These are phyloP conservation scores for Fonsecaea multimorphosa DNA, from an alignment of 2,329 filamentous ascomycete species.

Conservation along the genomic window DNA sequence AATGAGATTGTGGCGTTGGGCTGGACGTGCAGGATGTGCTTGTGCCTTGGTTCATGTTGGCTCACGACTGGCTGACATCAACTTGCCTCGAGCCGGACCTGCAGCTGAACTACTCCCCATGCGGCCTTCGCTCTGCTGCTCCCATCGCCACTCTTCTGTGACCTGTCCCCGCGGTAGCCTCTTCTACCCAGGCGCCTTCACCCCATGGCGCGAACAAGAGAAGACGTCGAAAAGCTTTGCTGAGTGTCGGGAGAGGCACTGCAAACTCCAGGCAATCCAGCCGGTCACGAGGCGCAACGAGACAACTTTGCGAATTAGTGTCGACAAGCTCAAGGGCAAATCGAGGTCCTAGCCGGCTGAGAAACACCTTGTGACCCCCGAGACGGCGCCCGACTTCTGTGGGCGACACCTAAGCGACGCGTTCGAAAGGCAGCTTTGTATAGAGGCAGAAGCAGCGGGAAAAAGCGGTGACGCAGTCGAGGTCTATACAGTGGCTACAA, in stretches of 20 bases:
- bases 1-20: conserved; percentile 25
- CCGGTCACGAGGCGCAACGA: neutral
- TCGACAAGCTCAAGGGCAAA: conserved; percentile 1
- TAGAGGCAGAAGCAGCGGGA: neutral
- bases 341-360: neutral
- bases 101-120: conserved; percentile 29
- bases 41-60: conserved; percentile 26
- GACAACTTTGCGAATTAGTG: neutral
- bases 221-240: conserved; percentile 5
- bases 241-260: neutral
- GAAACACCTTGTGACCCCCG: neutral
- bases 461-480: conserved; percentile 13
- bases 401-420: conserved; percentile 5
- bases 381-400: conserved; percentile 9
- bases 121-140: conserved; percentile 22
- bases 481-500: neutral
- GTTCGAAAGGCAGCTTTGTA: neutral
- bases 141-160: conserved; percentile 33
- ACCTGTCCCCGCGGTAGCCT: conserved; percentile 24
- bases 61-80: conserved; percentile 26
- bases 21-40: conserved; percentile 14
- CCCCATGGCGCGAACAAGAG: conserved; percentile 16
- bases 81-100: conserved; percentile 23
- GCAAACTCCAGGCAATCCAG: neutral
- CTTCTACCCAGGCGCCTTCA: conserved; percentile 10